phyloP scores from a whole-genome alignment of 306 rosid genomes.

The Alnus rubra region DNA sequence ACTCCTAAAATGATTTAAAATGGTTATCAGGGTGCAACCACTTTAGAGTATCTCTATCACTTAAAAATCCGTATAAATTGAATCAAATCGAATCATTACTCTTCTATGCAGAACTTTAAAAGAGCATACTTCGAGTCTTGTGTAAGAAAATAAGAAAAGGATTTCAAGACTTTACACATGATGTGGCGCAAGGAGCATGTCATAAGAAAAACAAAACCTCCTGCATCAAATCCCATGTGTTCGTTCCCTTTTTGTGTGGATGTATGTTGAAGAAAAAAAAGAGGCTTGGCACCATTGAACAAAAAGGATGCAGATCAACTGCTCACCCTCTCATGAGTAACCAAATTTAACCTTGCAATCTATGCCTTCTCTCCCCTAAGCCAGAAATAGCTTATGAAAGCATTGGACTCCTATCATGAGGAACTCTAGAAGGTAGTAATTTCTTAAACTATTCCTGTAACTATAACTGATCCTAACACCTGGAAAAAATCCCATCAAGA shows the following conservation, averaged over 20 bases:
- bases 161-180: not conserved
- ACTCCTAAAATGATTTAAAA: constrained; percentile 31
- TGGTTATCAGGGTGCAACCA: constrained; percentile 19
- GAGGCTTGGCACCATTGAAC: not conserved
- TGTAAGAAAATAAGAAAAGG: not conserved
- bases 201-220: not conserved
- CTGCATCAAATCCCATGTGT: not conserved
- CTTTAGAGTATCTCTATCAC: constrained; percentile 9
- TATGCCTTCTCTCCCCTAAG: not conserved
- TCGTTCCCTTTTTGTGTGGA: not conserved
- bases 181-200: not conserved
- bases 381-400: not conserved
- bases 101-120: constrained; percentile 15
- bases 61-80: constrained; percentile 25
- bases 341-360: not conserved
- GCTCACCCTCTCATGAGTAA: not conserved
- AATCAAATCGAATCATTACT: constrained; percentile 24
- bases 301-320: not conserved
- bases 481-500: no score
- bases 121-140: not conserved
- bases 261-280: not conserved
- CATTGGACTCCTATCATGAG: not conserved
- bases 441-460: not conserved
- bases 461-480: not conserved
- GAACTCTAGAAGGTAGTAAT: not conserved